Percentiles rank a stretch among this genome's conserved stretches.
These are phyloP conservation scores for Spergularia azorica DNA, from an alignment of 179 eudicot genomes.

Conservation along the genomic window DNA sequence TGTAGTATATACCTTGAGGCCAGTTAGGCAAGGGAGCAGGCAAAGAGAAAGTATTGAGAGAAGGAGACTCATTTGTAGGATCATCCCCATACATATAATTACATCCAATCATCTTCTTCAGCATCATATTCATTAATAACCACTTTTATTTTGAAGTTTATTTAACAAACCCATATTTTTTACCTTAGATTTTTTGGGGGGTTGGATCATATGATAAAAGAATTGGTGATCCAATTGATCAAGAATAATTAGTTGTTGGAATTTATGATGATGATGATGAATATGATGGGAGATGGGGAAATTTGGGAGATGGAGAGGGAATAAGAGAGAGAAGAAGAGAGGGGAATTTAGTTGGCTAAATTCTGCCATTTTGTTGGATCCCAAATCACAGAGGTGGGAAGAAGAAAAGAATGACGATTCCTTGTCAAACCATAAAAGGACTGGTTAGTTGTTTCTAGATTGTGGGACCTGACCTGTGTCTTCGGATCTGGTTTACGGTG, in stretches of 20 bases:
- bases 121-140: background rate
- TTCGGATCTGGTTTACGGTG: too few relatives aligned
- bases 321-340: background rate
- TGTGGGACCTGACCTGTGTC: too few relatives aligned
- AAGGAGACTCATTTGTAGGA: constrained; percentile 21
- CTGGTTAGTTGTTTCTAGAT: too few relatives aligned
- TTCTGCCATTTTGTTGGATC: background rate
- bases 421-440: background rate
- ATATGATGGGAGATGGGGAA: background rate
- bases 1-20: constrained; percentile 58
- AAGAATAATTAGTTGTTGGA: background rate
- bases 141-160: background rate
- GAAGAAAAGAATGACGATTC: constrained; percentile 17
- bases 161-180: constrained; percentile 20
- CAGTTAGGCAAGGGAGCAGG: constrained; percentile 74
- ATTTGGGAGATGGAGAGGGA: background rate
- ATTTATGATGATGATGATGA: background rate
- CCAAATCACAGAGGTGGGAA: background rate
- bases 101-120: constrained; percentile 44
- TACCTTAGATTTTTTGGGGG: background rate
- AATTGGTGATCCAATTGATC: background rate
- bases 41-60: constrained; percentile 50
- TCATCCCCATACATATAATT: constrained; percentile 36
- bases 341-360: background rate
- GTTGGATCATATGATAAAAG: background rate